Base-by-base conservation (phyloP, 495 filamentous ascomycete species). In the Bacidia rubella region DNA sequence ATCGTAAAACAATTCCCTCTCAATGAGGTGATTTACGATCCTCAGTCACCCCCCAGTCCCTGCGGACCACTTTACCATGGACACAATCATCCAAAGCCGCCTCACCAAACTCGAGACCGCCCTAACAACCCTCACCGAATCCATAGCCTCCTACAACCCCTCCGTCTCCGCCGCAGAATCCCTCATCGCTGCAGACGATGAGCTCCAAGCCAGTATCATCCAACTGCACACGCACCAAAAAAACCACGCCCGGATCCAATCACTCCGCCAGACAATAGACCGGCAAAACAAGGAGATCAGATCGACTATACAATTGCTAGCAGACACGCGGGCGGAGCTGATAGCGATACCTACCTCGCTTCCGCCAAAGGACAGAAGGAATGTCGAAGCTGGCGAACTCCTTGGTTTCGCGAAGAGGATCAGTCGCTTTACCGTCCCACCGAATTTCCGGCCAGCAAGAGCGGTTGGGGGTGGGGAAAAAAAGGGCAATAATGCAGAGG, bases 91-190 rank as follows among this genome's bases (percentile, higher is more conserved):
- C 24, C 73, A 79, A 51, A 53, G 56, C 12, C 76, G 77, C 54
- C 84, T 87, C 57, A 74, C 83, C 57, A 77, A 81, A 49, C 68
- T 89, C 39, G 84, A 86, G 60, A 73, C 74, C 51, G 79, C 81
- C 3, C 70, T 90, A 23, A 70, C 72, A 11, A 74, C 66, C 9
- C 72, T 90, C 11, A 77, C 87, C 59, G 81, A 85, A 61, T 86
- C 85, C 1, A 83, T 90, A 40, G 69, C 82, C 9, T 80, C 85
- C 52, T 88, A 87, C 74, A 85, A 86, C 56, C 86, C 86, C 25
- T 82, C 79, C 11, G 66, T 76, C 3, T 61, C 67, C 24, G 74
- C 79, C 22, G 84, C 84, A 3, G 66, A 72, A 21, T 77, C 83
- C 27, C 74, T 90, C 19, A 67, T 82, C 4, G 66, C 70, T n/a